phyloP scores from a whole-genome alignment of 352 stramenopile genomes.

The Phytophthora idaei region DNA sequence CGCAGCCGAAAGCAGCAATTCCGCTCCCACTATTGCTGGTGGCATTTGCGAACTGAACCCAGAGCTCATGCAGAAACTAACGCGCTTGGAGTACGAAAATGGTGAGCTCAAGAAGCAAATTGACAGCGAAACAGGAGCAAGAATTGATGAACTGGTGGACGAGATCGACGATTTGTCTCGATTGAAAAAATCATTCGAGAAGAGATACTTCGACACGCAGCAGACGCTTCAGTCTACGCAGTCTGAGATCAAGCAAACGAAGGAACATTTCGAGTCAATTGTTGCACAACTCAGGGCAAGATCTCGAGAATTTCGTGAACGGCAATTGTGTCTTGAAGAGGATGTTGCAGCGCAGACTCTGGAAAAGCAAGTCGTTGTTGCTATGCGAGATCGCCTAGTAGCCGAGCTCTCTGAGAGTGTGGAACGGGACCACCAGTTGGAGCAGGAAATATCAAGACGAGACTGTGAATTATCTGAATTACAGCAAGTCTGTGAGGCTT shows the following conservation, averaged over 20 bases:
- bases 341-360: slow-evolving; percentile 10
- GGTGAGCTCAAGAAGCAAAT: slow-evolving; percentile 51
- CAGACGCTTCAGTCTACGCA: slow-evolving; percentile 40
- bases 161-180: slow-evolving; percentile 58
- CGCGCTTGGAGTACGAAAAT: slow-evolving; percentile 68
- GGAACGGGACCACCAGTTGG: slow-evolving; percentile 13
- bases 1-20: neutral
- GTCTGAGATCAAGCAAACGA: slow-evolving; percentile 20
- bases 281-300: slow-evolving; percentile 19
- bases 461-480: slow-evolving; percentile 6
- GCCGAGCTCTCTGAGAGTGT: slow-evolving; percentile 7
- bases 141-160: slow-evolving; percentile 62
- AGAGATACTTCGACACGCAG: slow-evolving; percentile 65
- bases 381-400: slow-evolving; percentile 7
- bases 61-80: slow-evolving; percentile 69
- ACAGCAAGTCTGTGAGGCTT: neutral
- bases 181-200: slow-evolving; percentile 77
- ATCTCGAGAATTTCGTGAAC: slow-evolving; percentile 12
- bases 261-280: slow-evolving; percentile 16
- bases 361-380: slow-evolving; percentile 11
- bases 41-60: slow-evolving; percentile 73
- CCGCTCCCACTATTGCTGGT: slow-evolving; percentile 17
- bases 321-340: slow-evolving; percentile 20
- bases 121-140: slow-evolving; percentile 54
- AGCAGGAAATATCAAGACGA: slow-evolving; percentile 4